A percentile compares a stretch with the other conserved stretches of the same genome.
These are phyloP conservation scores for Fulvia fulva DNA, from an alignment of 2,329 filamentous ascomycete species.

Conservation along the genomic window DNA sequence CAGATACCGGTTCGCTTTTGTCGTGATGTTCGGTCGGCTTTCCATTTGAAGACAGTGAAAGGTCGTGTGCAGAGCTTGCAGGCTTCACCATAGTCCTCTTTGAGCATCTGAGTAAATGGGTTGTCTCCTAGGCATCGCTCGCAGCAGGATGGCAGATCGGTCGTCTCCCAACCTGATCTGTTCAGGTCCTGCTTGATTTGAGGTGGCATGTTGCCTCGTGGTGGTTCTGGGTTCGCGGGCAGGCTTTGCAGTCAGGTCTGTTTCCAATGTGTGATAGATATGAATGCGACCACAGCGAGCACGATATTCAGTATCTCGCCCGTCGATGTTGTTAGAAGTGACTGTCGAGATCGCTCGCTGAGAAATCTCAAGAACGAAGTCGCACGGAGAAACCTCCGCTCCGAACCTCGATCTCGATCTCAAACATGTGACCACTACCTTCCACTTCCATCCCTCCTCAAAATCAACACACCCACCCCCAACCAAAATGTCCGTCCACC, in stretches of 20 bases:
- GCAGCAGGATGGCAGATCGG: constrained; percentile 81
- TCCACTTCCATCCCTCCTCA: not conserved
- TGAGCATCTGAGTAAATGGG: constrained; percentile 97
- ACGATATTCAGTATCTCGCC: too few species aligned
- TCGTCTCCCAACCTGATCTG: constrained; percentile 92
- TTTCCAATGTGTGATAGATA: too few species aligned
- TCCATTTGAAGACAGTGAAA: constrained; percentile 95
- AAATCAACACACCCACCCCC: not conserved
- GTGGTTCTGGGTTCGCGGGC: not conserved
- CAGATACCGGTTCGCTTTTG: constrained; percentile 95
- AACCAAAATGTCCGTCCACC: constrained; percentile 7
- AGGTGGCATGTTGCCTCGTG: constrained; percentile 60
- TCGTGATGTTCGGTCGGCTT: constrained; percentile 81
- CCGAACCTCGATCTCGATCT: not conserved
- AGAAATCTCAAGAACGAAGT: not conserved
- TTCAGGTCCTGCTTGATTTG: constrained; percentile 97
- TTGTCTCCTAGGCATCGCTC: constrained; percentile 95
- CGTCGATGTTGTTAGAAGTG: too few species aligned
- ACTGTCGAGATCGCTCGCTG: not conserved
- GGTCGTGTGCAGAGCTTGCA: constrained; percentile 80
- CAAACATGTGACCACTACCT: not conserved
- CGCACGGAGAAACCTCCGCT: not conserved
- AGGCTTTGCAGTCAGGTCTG: too few species aligned
- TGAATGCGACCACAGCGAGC: too few species aligned
- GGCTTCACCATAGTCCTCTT: constrained; percentile 81